phyloP scores from a whole-genome alignment of 2,329 filamentous ascomycete species.

The Pestalotiopsis sp. region DNA sequence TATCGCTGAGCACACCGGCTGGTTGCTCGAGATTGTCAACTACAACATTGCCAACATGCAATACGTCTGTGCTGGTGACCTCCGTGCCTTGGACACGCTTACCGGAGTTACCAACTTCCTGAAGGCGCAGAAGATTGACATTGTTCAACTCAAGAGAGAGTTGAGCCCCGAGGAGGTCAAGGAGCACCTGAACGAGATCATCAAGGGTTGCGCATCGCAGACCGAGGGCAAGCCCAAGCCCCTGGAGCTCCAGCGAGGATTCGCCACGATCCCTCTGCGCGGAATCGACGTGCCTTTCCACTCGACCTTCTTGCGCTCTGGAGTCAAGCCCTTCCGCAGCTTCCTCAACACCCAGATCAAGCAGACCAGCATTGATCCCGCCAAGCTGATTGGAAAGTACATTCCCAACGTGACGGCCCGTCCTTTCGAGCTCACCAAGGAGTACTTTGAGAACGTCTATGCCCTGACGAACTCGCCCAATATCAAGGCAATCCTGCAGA shows the following conservation, averaged over 20 bases:
- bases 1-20: constrained; percentile 89
- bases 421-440: constrained; percentile 94
- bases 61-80: constrained; percentile 72
- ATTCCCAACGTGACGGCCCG: constrained; percentile 97
- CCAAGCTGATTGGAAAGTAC: constrained; percentile 97
- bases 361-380: constrained; percentile 96
- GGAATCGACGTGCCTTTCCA: constrained; percentile 99
- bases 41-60: constrained; percentile 82
- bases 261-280: constrained; percentile 93
- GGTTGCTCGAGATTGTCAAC: constrained; percentile 99
- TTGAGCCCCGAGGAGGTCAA: constrained; percentile 90
- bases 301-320: constrained; percentile 95
- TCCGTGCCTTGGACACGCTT: constrained; percentile 71
- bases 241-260: constrained; percentile 88
- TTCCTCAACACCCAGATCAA: constrained; percentile 99
- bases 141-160: constrained; percentile 86
- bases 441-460: constrained; percentile 99
- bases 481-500: constrained; percentile 80
- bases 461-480: constrained; percentile 82
- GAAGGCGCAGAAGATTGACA: constrained; percentile 96
- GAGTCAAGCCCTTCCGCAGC: constrained; percentile 97
- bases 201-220: constrained; percentile 82
- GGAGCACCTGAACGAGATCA: constrained; percentile 86
- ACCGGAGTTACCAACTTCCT: constrained; percentile 90
- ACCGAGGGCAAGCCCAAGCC: constrained; percentile 88